These are phyloP conservation scores for Candida fluviatilis DNA, from an alignment of 805 yeast species.

Conservation along the genomic window DNA sequence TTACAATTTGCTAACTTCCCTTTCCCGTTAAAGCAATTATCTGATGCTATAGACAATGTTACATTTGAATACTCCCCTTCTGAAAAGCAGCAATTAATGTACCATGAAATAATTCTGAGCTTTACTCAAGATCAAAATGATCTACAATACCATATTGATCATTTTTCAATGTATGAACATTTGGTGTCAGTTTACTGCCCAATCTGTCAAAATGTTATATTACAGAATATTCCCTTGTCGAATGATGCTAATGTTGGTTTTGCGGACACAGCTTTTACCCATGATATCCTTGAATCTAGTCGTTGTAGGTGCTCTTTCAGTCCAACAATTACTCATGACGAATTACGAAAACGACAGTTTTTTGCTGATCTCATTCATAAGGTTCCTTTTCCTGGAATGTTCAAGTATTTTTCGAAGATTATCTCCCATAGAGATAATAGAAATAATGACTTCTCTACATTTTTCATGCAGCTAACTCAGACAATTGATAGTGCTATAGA, in stretches of 20 bases:
- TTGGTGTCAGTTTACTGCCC: slow-evolving; percentile 1
- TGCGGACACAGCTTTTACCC: slow-evolving; percentile 3
- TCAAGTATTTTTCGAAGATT: slow-evolving; percentile 7
- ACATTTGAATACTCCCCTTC: slow-evolving; percentile 8
- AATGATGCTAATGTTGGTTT: slow-evolving; percentile 6
- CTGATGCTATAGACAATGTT: slow-evolving; percentile 7
- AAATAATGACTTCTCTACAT: slow-evolving; percentile 1
- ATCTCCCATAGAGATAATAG: slow-evolving; percentile 3
- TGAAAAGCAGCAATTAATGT: neutral
- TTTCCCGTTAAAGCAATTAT: slow-evolving; percentile 11
- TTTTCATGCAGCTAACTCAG: neutral
- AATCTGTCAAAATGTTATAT: neutral
- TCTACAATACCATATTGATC: neutral
- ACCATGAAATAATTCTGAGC: neutral
- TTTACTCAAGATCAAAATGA: neutral
- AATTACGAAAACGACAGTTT: slow-evolving; percentile 6
- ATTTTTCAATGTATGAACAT: slow-evolving; percentile 2
- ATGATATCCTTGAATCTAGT: neutral
- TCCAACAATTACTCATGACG: slow-evolving; percentile 3
- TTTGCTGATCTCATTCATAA: slow-evolving; percentile 3
- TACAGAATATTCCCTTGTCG: slow-evolving; percentile 1
- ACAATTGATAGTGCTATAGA: no score
- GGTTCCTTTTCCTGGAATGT: slow-evolving; percentile 5
- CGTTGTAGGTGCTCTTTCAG: neutral
- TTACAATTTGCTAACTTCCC: slow-evolving; percentile 9